Base-by-base conservation (phyloP, 2,329 filamentous ascomycete genomes). In the Verticillium nonalfalfae region DNA sequence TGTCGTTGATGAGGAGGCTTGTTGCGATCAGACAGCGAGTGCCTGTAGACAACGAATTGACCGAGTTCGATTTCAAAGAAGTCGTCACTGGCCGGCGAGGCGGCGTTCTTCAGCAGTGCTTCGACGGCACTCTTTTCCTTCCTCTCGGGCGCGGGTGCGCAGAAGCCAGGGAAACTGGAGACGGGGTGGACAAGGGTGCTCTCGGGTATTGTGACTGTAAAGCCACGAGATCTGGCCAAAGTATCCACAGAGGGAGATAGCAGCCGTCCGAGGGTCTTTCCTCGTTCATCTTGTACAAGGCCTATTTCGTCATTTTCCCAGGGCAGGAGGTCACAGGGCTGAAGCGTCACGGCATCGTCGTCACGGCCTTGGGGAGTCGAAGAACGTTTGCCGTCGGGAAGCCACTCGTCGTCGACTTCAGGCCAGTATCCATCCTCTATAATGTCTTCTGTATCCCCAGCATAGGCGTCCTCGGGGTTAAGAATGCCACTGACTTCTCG, bases 11-110 rank as follows among this genome's bases (percentile, higher is more conserved):
- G 4, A 14, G 39, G 55, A 18, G 11, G 7, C 2, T 55, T 34
- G 0, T 9, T 26, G 7, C 11, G 38, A 59, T 79, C 76, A 0
- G 63, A 34, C 0, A 54, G 31, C 0, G 66, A 65, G 56, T 79
- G 68, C 31, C 78, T 71, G 67, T 89, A 90, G 1, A 89, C 74
- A 2, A 77, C 76, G 67, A 90, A 90, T 1, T 84, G 71, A 10
- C 85, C 74, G 0, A 90, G 72, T 4, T 81, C 73, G 13, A 87
- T 76, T 57, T 86, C 83, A 7, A 77, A 62, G 21, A 74, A 79
- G 2, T 70, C 71, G 0, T 71, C 68, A 21, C 69, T 61, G 4
- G 64, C 60, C 6, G 66, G 62, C 7, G 59, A 40, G 15, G 66
- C 61, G 55, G 63, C 59, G n/a, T 59, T 26, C 6, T 68, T 58